Base-by-base conservation (phyloP, 495 filamentous ascomycete species). In the Sporormia fimetaria region DNA sequence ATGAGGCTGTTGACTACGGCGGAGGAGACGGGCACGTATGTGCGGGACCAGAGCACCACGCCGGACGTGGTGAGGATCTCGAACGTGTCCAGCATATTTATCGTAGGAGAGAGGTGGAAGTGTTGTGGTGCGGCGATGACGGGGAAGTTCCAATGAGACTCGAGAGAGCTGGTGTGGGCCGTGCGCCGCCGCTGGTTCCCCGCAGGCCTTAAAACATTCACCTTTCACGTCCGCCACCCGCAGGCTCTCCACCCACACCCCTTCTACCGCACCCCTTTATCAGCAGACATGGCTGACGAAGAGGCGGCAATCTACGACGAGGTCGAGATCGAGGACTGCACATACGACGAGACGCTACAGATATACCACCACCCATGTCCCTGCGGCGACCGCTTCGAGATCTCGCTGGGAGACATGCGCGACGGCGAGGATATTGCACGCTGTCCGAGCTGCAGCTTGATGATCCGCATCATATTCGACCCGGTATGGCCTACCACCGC, bases 261-360 rank as follows among this genome's bases (percentile, higher is more conserved):
- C 5, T 18, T 27, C 32, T 15, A 31, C 23, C 32, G 21, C 40
- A 12, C 9, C 33, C 37, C 17, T 4, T 8, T n/a, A n/a, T n/a
- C n/a, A n/a, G n/a, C n/a, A n/a, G n/a, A n/a, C 28, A 45, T 45
- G 40, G 41, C 36, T 10, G 47, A 51, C 16, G 46, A 48, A 12
- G 40, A 38, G 15, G 15, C 22, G 6, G 31, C 29, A 23, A 22
- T 94, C 55, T 98, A 98, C 69, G 90, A 98, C 63, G 88, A 98
- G 63, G 86, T 98, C 65, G 90, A 98, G 59, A 95, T 98, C 71
- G 90, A 98, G 61, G 90, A 98, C 60, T 93, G 96, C 83, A 90
- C 84, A 57, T 98, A 75, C 62, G 86, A 98, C 61, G 63, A 77
- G 17, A 70, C 69, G 2, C 68, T 84, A 15, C 77, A 92, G 61